These are phyloP conservation scores for Extremus antarcticus DNA, from an alignment of 495 filamentous ascomycete genomes.

Conservation along the genomic window DNA sequence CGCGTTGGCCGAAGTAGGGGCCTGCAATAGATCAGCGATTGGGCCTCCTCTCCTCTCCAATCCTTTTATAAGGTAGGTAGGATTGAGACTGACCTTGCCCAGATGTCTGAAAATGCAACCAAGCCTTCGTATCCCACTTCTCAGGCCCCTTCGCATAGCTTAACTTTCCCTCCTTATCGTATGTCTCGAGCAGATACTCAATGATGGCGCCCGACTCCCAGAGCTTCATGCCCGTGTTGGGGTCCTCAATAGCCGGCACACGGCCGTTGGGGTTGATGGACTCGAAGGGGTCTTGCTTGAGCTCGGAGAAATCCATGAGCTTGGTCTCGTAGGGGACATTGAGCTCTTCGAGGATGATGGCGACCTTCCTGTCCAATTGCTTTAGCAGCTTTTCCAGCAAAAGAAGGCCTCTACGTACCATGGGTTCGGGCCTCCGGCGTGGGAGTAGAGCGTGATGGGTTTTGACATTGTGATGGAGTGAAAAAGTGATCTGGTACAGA, in stretches of 20 bases:
- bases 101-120: conserved; percentile 36
- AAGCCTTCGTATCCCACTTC: conserved; percentile 21
- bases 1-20: conserved; percentile 39
- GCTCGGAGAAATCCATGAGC: conserved; percentile 33
- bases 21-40: conserved; percentile 1
- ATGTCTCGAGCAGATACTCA: conserved; percentile 22
- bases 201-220: conserved; percentile 36
- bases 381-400: no score
- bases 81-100: conserved; percentile 31
- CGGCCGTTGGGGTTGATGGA: conserved; percentile 66
- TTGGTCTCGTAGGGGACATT: conserved; percentile 42
- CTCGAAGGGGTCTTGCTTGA: conserved; percentile 44
- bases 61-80: not conserved
- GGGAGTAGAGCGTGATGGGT: conserved; percentile 20
- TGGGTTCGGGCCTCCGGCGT: conserved; percentile 3
- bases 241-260: conserved; percentile 51
- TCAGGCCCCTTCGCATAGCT: conserved; percentile 5
- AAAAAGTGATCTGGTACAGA: no score
- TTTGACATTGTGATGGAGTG: conserved; percentile 14
- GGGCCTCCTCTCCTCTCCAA: not conserved
- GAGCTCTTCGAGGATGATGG: conserved; percentile 54
- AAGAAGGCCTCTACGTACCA: no score
- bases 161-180: conserved; percentile 8
- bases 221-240: conserved; percentile 53
- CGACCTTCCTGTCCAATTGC: conserved; percentile 40